Evolutionary conservation across 179 eudicot genomes (phyloP), one percentile per base, ranked within the genome.

Genomic region (Patellifolia procumbens): DNA sequence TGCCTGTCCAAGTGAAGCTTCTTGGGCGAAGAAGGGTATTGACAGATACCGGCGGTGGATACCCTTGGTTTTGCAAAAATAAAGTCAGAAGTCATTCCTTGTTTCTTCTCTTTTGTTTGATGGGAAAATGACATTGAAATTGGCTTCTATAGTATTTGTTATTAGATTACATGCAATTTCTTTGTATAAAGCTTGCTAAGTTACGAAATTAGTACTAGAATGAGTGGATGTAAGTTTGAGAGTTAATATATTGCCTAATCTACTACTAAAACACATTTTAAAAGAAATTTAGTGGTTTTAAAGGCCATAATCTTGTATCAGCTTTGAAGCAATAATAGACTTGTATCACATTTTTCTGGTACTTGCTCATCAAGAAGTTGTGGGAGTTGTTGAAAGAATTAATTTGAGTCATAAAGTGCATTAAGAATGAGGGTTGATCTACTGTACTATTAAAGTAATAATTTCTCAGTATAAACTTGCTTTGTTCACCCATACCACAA

Each of bases 321-420:
- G 0, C 3, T 61, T 17, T 1, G 42, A 63, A 19, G 24, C 19
- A 1, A 4, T 11, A 43, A 15, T 68, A 1, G 22, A 45, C 13
- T 24, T 19, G 48, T 8, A 20, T 55, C n/a, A 7, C 49, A 35
- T 2, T 2, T 35, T 61, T 11, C 26, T 43, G 59, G 53, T 55
- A 15, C 22, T 24, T 73, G 43, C 20, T 74, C 45, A 74, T 45
- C n/a, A 22, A 74, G 32, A 63, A 35, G 61, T 74, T 74, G 59
- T 53, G 51, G 62, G 34, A 28, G 59, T 34, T 62, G 48, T 74
- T 49, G 4, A 49, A 51, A 43, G 24, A 52, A 51, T 15, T 20
- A 29, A 5, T 11, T 51, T 46, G 65, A 11, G 35, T 34, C n/a
- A 63, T 34, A 16, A 7, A 15, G 13, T 63, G 43, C 17, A 20